These are phyloP conservation scores for Eimeria zaria DNA, from an alignment of 169 alveolate species.

Conservation along the genomic window DNA sequence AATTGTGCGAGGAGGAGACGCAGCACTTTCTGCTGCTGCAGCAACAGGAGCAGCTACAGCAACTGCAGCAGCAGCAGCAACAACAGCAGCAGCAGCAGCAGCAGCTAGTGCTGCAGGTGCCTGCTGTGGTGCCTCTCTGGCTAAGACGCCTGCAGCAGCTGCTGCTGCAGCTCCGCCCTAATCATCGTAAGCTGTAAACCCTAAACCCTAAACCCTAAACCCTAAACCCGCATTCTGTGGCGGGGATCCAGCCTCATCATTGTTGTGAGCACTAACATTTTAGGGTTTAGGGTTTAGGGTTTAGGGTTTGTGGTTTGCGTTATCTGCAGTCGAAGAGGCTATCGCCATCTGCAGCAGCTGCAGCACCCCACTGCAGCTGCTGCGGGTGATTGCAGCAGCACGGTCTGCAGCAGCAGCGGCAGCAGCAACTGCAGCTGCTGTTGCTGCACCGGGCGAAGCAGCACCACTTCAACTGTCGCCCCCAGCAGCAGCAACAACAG, in stretches of 20 bases:
- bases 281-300: conserved; percentile 26
- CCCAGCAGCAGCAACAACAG: no score
- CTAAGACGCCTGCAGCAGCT: not conserved
- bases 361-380: no score
- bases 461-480: not conserved
- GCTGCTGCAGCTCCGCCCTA: not conserved
- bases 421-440: not conserved
- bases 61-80: no score
- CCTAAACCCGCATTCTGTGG: not conserved
- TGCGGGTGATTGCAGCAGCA: not conserved
- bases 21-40: not conserved
- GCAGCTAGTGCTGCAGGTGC: conserved; percentile 8
- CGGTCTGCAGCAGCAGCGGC: not conserved
- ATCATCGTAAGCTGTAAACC: not conserved
- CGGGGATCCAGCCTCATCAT: no score
- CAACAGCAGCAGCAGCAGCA: conserved; percentile 20
- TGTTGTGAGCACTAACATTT: not conserved
- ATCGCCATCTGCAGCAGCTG: no score
- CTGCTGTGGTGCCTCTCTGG: not conserved
- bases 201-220: conserved; percentile 32
- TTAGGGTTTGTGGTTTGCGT: not conserved
- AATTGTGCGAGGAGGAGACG: not conserved
- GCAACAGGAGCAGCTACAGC: conserved; percentile 9
- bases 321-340: not conserved
- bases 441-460: not conserved